Evolutionary conservation across 2,329 filamentous ascomycete species (phyloP).

Genomic region (Metarhizium brunneum): DNA sequence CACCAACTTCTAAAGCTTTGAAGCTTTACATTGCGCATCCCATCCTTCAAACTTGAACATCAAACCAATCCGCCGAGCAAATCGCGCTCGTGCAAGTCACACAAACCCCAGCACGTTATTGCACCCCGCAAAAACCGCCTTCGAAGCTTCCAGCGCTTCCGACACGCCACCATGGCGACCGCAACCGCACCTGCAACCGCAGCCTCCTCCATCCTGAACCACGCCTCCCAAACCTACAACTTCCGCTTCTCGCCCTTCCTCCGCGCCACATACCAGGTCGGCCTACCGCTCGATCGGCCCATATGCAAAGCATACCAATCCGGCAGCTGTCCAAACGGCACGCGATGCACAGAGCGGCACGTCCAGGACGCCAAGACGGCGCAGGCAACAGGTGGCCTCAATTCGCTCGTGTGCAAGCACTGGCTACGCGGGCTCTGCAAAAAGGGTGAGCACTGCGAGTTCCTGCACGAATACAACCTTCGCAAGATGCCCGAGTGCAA

Average conservation of each 20-base stretch:
- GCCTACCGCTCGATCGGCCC: conserved; percentile 68
- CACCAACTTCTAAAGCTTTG: not conserved
- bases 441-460: conserved; percentile 94
- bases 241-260: conserved; percentile 87
- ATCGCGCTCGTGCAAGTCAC: not conserved
- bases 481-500: conserved; percentile 98
- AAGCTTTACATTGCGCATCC: not conserved
- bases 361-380: conserved; percentile 26
- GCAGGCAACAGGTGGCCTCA: conserved; percentile 44
- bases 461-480: conserved; percentile 96
- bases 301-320: conserved; percentile 79
- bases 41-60: not conserved
- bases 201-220: conserved; percentile 43
- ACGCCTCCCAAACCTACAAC: conserved; percentile 47
- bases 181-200: conserved; percentile 18
- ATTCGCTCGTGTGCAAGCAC: conserved; percentile 93
- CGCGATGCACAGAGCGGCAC: conserved; percentile 80
- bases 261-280: conserved; percentile 73
- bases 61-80: not conserved
- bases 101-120: not conserved
- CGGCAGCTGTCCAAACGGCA: conserved; percentile 79
- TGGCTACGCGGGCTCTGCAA: conserved; percentile 97
- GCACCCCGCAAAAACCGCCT: not conserved
- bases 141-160: not conserved
- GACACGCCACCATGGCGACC: conserved; percentile 19